These are phyloP conservation scores for Phalaenopsis equestris DNA, from an alignment of 106 monocot genomes.

Conservation along the genomic window DNA sequence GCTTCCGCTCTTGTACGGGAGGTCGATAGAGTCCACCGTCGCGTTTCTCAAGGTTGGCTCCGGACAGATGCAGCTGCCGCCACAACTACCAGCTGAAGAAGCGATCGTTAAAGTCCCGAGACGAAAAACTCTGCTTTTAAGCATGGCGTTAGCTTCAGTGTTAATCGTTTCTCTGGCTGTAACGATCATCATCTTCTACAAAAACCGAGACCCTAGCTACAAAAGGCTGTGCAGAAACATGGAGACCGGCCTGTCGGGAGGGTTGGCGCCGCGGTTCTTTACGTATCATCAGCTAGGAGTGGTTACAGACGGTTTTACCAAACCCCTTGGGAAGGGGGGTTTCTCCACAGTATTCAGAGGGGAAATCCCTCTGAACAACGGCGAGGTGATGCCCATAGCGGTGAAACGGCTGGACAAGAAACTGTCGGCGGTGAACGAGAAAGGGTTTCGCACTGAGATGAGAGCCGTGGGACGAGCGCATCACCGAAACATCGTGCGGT, in stretches of 20 bases:
- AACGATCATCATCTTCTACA: neutral
- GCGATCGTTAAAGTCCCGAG: neutral
- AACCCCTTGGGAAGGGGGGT: conserved; percentile 22
- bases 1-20: conserved; percentile 27
- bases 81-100: neutral
- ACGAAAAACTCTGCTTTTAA: neutral
- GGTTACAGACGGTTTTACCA: conserved; percentile 16
- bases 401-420: conserved; percentile 22
- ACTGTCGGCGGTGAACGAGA: neutral
- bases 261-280: conserved; percentile 10
- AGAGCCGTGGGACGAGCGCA: conserved; percentile 24
- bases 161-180: neutral
- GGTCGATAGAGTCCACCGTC: neutral
- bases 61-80: neutral
- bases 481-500: conserved; percentile 33
- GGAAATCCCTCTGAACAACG: neutral
- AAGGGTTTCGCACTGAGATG: conserved; percentile 28
- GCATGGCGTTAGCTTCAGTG: neutral
- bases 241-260: conserved; percentile 2
- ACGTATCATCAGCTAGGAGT: conserved; percentile 19
- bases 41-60: conserved; percentile 10
- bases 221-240: neutral
- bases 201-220: neutral
- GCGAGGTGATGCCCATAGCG: conserved; percentile 10
- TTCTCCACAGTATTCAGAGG: conserved; percentile 31